Evolutionary conservation across 805 yeast species (phyloP), one percentile per base, ranked within the genome.

Genomic region (Hermanozyma aechmeae): DNA sequence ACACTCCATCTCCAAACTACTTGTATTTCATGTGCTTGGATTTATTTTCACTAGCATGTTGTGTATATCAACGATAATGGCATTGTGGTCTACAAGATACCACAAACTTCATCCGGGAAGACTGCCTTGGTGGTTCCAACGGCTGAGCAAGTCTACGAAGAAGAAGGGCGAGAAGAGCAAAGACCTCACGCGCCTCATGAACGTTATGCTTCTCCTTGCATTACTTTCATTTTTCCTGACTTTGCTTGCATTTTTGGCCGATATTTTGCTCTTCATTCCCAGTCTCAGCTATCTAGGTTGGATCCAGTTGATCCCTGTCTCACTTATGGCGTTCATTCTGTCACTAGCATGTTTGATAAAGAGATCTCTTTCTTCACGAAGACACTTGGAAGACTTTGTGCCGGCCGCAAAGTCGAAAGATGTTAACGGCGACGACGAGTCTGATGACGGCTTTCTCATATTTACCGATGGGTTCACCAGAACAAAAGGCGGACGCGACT

Each of bases 261-360:
- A 89, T 50, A 71, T 87, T 22, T 52, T 87, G 23, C 52, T 89
- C 28, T 89, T 89, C 44, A 68, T 78, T 2, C 82, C 87, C 2
- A 74, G 76, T 46, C 56, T 89, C 31, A 68, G 73, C 30, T 86
- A 85, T 76, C 70, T 79, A 25, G 95, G 95, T 15, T 89, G 96
- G 96, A 58, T 80, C 28, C 69, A 82, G 34, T 57, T 87, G 15
- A 74, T 73, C 0, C 71, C 89, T 1, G 72, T 92, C 0, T 69
- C 79, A 2, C 50, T 78, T 18, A 62, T 77, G 26, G 79, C 89
- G 0, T 38, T 78, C 2, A 65, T 73, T 16, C 76, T 84, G 1
- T 68, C 85, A 2, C 49, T 78, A 38, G 53, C 81, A 13, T 84
- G 95, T 50, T 65, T 82, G 30, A 66, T 79, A 61, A 73, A 87